These are phyloP conservation scores for Sphenostylis stenocarpa DNA, from an alignment of 306 rosid genomes.

Conservation along the genomic window DNA sequence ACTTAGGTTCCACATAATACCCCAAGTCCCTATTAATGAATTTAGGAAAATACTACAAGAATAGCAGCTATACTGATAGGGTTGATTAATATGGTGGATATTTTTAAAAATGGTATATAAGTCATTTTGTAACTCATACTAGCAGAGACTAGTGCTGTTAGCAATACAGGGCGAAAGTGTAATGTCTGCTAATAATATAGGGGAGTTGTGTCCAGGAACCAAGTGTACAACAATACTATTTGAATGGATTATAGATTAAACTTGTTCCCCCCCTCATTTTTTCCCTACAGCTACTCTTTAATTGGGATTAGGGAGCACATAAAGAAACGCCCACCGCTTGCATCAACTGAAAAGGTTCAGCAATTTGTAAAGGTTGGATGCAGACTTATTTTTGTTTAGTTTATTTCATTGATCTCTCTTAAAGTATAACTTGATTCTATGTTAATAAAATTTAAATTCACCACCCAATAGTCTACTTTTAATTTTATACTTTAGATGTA, in stretches of 20 bases:
- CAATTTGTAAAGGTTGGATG: conserved; percentile 79
- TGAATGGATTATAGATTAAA: conserved; percentile 26
- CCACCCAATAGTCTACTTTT: background rate
- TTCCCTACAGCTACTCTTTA: conserved; percentile 66
- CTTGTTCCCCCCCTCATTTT: background rate
- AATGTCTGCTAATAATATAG: background rate
- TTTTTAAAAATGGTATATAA: background rate
- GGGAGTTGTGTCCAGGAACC: background rate
- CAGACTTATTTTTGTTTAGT: conserved; percentile 7
- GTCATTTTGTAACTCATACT: background rate
- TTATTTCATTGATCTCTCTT: conserved; percentile 6
- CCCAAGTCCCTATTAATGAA: background rate
- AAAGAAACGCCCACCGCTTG: conserved; percentile 92
- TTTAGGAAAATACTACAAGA: background rate
- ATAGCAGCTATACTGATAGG: background rate
- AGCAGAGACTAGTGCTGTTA: background rate
- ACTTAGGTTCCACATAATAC: background rate
- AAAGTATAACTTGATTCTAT: background rate
- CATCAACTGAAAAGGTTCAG: conserved; percentile 95
- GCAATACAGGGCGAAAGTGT: background rate
- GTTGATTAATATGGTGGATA: background rate
- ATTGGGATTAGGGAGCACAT: conserved; percentile 85
- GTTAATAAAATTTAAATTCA: conserved; percentile 4
- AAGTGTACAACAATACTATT: conserved; percentile 1
- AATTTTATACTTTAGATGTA: conserved; percentile 1